Evolutionary conservation across 192 early-diverging fungal species (phyloP), one percentile per base, ranked within the genome.

Genomic region (Linnemannia schmuckeri): DNA sequence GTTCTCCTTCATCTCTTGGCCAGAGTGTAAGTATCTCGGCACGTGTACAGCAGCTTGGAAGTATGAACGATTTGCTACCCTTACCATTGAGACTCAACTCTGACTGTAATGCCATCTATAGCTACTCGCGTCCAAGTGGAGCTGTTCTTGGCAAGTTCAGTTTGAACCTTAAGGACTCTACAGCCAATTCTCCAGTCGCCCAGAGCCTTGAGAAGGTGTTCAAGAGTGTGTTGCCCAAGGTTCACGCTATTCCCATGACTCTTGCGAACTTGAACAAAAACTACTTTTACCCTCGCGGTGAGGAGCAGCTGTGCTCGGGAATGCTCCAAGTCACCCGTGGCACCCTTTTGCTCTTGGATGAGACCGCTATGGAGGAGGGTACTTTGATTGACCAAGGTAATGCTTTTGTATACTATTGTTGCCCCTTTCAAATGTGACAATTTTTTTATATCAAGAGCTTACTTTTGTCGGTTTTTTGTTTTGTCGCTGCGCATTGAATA

Each of bases 311-410:
- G 30, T 74, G 82, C 12, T 89, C 95, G 0, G 95, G 95, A 35
- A 87, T 92, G 4, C 83, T 96, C 33, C 95, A 96, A 86, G 88
- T 96, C 30, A 85, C 90, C 20, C 68, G 88, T 5, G 91, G 90
- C 20, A 96, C 95, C 0, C 82, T 87, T 40, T 69, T 96, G 17
- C 73, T 96, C 6, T 89, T 95, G 42, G 95, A 96, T 79, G 95
- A 96, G 80, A 95, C 95, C 1, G 91, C 90, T 27, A 76, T 96
- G 79, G 83, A 92, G 33, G 94, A 96, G 75, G 95, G 95, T 35
- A 94, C 90, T 18, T 86, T 96, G 41, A 80, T 88, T 27, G 94
- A 95, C 55, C 88, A 89, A 61, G 95, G 91, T 92, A 85, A 70
- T 57, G 24, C 15, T 20, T 30, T 54, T 20, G 46, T 41, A 74